A percentile compares a stretch with the other conserved stretches of the same genome.
These are phyloP conservation scores for Umbelopsis sp. DNA, from an alignment of 192 early-diverging fungal genomes.

Conservation along the genomic window DNA sequence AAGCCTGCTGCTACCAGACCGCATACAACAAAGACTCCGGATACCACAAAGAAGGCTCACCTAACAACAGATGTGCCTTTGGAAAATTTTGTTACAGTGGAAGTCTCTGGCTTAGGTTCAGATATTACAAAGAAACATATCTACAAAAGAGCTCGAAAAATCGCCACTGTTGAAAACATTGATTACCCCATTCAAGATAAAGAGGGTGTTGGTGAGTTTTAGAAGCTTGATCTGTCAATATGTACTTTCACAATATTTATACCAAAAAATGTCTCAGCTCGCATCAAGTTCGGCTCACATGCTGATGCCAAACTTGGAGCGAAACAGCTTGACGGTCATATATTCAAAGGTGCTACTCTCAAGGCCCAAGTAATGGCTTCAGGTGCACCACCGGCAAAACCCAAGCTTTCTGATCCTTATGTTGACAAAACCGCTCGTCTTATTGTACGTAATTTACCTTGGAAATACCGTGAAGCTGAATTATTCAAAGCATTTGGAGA, in stretches of 20 bases:
- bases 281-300: conserved; percentile 45
- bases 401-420: conserved; percentile 2
- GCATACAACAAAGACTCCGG: conserved; percentile 30
- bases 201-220: conserved; percentile 45
- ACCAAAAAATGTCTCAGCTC: conserved; percentile 41
- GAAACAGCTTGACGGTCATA: conserved; percentile 67
- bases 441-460: conserved; percentile 88
- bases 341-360: conserved; percentile 72
- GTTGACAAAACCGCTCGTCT: conserved; percentile 70
- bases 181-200: conserved; percentile 57
- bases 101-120: conserved; percentile 53
- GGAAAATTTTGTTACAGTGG: conserved; percentile 45
- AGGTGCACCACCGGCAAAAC: conserved; percentile 22
- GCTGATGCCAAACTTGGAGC: conserved; percentile 58
- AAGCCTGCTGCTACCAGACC: conserved; percentile 37
- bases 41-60: conserved; percentile 24
- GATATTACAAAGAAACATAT: conserved; percentile 74
- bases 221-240: conserved; percentile 23
- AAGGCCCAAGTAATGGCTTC: conserved; percentile 47
- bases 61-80: conserved; percentile 41
- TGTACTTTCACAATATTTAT: conserved; percentile 28
- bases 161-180: conserved; percentile 62
- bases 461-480: conserved; percentile 67
- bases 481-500: conserved; percentile 65
- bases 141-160: conserved; percentile 71